Evolutionary conservation across 139 green algal genomes (phyloP).

Genomic region (Haematococcus lacustris): DNA sequence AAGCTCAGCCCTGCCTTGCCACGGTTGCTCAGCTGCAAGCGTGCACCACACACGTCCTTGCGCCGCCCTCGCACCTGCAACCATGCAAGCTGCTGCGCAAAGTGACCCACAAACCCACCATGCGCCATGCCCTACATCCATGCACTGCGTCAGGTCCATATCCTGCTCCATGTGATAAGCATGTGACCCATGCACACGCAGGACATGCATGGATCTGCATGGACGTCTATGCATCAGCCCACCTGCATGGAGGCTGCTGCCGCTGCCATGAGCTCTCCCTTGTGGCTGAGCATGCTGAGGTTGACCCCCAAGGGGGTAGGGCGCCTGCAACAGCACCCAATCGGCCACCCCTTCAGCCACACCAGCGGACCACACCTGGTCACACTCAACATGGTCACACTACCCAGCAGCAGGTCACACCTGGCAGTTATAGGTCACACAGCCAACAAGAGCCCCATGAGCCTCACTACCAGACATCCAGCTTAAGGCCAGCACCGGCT

Average conservation of each 20-base stretch:
- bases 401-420: neutral
- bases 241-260: conserved; percentile 3
- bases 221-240: neutral
- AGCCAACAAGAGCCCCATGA: no score
- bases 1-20: neutral
- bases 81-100: neutral
- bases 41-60: neutral
- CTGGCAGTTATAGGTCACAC: neutral
- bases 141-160: neutral
- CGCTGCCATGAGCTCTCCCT: conserved; percentile 3
- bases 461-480: no score
- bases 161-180: neutral
- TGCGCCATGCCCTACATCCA: neutral
- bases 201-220: no score
- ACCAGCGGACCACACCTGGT: neutral
- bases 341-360: neutral
- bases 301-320: neutral
- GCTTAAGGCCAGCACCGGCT: neutral
- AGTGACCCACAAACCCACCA: neutral
- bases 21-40: conserved; percentile 2
- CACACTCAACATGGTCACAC: neutral
- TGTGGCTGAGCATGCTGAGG: conserved; percentile 3
- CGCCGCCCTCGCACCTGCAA: conserved; percentile 8
- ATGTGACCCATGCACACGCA: neutral
- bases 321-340: neutral